Evolutionary conservation across 495 filamentous ascomycete genomes (phyloP), one percentile per base, ranked within the genome.

Genomic region (Penicillium alfredii): DNA sequence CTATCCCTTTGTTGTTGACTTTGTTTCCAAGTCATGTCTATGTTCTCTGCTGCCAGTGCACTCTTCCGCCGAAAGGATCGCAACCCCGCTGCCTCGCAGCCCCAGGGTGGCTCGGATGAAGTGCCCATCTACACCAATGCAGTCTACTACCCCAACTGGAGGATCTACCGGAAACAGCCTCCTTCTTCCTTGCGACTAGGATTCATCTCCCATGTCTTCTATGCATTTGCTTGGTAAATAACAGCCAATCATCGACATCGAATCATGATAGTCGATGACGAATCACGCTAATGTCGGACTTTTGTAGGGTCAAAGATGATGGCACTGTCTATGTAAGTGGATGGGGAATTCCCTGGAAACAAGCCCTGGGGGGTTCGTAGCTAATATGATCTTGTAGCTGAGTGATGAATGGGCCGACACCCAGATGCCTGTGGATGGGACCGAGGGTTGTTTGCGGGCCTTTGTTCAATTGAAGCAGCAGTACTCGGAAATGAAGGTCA

Each of bases 71-170:
- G 42, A 20, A 46, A 40, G 30, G 35, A 37, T 35, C 38, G 25
- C 34, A 45, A 53, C 49, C 42, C 51, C 47, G 48, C 46, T 23
- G 34, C 53, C 38, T 45, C 55, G 36, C 49, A 47, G 33, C 39
- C 44, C 30, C 35, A 33, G 23, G 23, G 8, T 25, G 53, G 33
- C 38, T 60, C 55, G 8, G 61, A 61, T 22, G 56, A 71, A 24
- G 56, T 71, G 14, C 65, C 65, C 14, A 53, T 68, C 33, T 71
- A 56, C 53, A 44, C 58, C 19, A 94, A 94, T 59, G 87, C 81
- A 13, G 82, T 85, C n/a, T 93, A 92, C 60, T 94, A 88, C 67
- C 86, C 88, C 3, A 94, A 92, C 57, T 86, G 81, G 74, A 70
- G 80, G 30, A 76, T 90, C 20, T 90, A 92, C 57, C 71, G 72